phyloP scores from a whole-genome alignment of 768 basidiomycete species.

The Tulasnella sp. region DNA sequence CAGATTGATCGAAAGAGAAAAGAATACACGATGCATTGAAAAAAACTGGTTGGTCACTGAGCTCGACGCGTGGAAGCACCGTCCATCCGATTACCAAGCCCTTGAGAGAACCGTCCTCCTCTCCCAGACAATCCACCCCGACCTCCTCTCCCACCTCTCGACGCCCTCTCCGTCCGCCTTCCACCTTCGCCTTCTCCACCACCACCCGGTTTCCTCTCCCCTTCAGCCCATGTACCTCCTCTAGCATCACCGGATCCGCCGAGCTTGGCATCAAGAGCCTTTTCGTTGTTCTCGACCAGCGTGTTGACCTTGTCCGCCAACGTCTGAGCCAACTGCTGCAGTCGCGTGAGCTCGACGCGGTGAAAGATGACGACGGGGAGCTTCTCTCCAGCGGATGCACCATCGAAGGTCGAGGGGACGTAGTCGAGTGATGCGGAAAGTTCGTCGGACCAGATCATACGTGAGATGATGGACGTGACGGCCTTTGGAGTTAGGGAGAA shows the following conservation, averaged over 20 bases:
- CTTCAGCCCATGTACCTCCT: constrained; percentile 51
- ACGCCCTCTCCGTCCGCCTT: constrained; percentile 17
- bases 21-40: not conserved
- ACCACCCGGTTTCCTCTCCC: constrained; percentile 20
- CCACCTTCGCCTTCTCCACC: constrained; percentile 15
- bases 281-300: constrained; percentile 90
- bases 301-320: constrained; percentile 80
- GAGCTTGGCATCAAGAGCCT: constrained; percentile 74
- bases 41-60: not conserved
- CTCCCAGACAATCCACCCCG: constrained; percentile 40
- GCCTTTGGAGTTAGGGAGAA: constrained; percentile 74
- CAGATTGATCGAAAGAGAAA: not conserved
- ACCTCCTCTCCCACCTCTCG: constrained; percentile 15
- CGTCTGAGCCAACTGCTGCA: constrained; percentile 82
- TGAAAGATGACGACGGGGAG: constrained; percentile 77
- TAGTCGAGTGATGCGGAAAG: constrained; percentile 89
- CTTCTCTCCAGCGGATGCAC: constrained; percentile 30
- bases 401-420: constrained; percentile 39
- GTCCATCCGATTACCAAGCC: constrained; percentile 42
- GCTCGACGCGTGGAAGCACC: constrained; percentile 6
- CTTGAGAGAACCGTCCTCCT: constrained; percentile 74
- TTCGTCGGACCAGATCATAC: constrained; percentile 99
- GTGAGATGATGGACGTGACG: constrained; percentile 86
- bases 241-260: constrained; percentile 40
- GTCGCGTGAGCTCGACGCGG: constrained; percentile 75